Evolutionary conservation across 2,329 filamentous ascomycete species (phyloP).

Genomic region (Teratosphaeria gauchensis): DNA sequence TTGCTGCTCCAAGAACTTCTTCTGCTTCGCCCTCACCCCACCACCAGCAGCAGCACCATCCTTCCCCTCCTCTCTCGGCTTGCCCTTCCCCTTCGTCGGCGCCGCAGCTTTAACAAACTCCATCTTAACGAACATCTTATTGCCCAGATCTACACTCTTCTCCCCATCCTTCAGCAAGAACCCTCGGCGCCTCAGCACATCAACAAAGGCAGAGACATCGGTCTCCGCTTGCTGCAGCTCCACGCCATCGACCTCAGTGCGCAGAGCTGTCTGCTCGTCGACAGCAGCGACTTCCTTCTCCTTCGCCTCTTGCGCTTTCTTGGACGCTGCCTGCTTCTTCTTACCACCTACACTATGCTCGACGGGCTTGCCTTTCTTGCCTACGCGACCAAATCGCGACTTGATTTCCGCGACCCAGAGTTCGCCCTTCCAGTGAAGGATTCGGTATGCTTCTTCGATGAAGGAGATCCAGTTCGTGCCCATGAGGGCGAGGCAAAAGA

Average conservation of each 20-base stretch:
- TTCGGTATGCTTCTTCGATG: slow-evolving; percentile 86
- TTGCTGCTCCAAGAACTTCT: slow-evolving; percentile 51
- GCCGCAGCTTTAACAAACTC: slow-evolving; percentile 77
- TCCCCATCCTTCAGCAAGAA: slow-evolving; percentile 68
- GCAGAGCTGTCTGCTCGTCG: slow-evolving; percentile 52
- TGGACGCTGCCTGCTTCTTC: slow-evolving; percentile 33
- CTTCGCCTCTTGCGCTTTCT: slow-evolving; percentile 31
- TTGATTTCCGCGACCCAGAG: slow-evolving; percentile 98
- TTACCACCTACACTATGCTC: slow-evolving; percentile 64
- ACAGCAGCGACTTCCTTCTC: slow-evolving; percentile 44
- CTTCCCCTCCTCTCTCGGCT: slow-evolving; percentile 63
- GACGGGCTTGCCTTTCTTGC: slow-evolving; percentile 41
- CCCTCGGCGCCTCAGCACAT: slow-evolving; percentile 68
- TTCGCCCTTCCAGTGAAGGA: slow-evolving; percentile 89
- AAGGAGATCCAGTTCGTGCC: slow-evolving; percentile 98
- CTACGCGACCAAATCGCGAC: slow-evolving; percentile 65
- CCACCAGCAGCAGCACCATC: slow-evolving; percentile 40
- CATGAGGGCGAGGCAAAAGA: slow-evolving; percentile 97
- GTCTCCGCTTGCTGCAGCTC: slow-evolving; percentile 60
- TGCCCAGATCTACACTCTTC: slow-evolving; percentile 64
- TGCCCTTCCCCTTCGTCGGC: slow-evolving; percentile 65
- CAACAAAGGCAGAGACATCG: slow-evolving; percentile 77
- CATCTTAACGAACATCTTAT: slow-evolving; percentile 99
- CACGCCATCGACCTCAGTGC: slow-evolving; percentile 55
- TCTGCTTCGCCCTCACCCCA: slow-evolving; percentile 31